phyloP scores from a whole-genome alignment of 257 asterid species.

The Cruciata laevipes region DNA sequence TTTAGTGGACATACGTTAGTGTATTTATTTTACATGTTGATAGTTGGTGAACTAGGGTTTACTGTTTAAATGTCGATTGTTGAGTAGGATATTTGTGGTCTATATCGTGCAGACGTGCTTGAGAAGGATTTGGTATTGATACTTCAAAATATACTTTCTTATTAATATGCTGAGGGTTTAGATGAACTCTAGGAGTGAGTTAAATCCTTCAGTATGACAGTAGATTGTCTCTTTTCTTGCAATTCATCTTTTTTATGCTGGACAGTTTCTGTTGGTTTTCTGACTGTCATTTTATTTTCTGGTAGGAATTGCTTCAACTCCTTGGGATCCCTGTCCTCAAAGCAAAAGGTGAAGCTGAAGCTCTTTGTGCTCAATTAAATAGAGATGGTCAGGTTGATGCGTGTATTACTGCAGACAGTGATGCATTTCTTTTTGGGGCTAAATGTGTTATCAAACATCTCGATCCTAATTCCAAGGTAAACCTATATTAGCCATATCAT shows the following conservation, averaged over 20 bases:
- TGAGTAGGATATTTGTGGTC: neutral
- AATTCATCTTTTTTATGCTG: neutral
- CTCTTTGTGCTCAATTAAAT: conserved; percentile 83
- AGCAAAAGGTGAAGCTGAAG: conserved; percentile 95
- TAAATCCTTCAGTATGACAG: neutral
- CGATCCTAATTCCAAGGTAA: conserved; percentile 69
- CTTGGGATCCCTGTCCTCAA: conserved; percentile 86
- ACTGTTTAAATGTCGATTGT: neutral
- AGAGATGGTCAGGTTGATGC: conserved; percentile 84
- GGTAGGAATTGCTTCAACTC: conserved; percentile 78
- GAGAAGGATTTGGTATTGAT: neutral
- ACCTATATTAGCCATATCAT: conserved; percentile 4
- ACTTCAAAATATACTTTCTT: neutral
- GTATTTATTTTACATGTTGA: neutral
- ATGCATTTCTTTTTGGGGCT: conserved; percentile 85
- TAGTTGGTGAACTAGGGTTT: neutral
- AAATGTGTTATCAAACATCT: conserved; percentile 68
- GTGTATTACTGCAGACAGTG: conserved; percentile 90
- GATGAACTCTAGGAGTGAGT: neutral
- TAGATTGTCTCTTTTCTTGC: neutral
- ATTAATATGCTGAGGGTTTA: neutral
- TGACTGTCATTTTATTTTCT: conserved; percentile 11
- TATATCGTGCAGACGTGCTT: neutral
- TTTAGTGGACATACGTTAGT: neutral
- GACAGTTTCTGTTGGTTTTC: neutral